These are phyloP conservation scores for Thinopyrum elongatum DNA, from an alignment of 176 grass and related monocot species.

Conservation along the genomic window DNA sequence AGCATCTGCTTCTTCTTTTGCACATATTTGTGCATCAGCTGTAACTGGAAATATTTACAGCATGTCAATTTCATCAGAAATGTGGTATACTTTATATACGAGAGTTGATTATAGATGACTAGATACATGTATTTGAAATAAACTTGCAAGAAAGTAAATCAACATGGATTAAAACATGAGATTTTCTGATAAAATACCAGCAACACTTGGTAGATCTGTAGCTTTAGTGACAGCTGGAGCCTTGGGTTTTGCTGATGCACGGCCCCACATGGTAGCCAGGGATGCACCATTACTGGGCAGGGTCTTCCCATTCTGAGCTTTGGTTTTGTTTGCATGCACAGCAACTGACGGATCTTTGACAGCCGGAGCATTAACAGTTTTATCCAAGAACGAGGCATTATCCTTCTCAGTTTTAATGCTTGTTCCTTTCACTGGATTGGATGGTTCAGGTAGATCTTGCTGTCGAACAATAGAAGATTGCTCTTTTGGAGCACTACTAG, in stretches of 20 bases:
- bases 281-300: constrained; percentile 64
- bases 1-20: constrained; percentile 70
- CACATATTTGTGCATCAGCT: constrained; percentile 90
- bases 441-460: constrained; percentile 31
- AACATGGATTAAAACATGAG: background rate
- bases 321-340: constrained; percentile 47
- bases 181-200: constrained; percentile 35
- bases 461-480: constrained; percentile 49
- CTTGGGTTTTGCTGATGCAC: constrained; percentile 79
- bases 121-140: background rate
- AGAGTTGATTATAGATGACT: constrained; percentile 7
- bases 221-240: constrained; percentile 31
- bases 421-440: constrained; percentile 28
- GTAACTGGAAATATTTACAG: constrained; percentile 58
- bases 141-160: constrained; percentile 24
- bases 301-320: constrained; percentile 66
- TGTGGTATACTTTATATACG: background rate
- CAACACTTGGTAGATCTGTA: constrained; percentile 43
- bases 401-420: constrained; percentile 53
- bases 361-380: constrained; percentile 33
- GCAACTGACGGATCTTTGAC: constrained; percentile 53
- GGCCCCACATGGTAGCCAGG: constrained; percentile 83
- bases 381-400: constrained; percentile 30
- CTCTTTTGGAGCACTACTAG: constrained; percentile 56
- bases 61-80: background rate